These are phyloP conservation scores for Paramecium caudatum DNA, from an alignment of 73 alveolate species.

Conservation along the genomic window DNA sequence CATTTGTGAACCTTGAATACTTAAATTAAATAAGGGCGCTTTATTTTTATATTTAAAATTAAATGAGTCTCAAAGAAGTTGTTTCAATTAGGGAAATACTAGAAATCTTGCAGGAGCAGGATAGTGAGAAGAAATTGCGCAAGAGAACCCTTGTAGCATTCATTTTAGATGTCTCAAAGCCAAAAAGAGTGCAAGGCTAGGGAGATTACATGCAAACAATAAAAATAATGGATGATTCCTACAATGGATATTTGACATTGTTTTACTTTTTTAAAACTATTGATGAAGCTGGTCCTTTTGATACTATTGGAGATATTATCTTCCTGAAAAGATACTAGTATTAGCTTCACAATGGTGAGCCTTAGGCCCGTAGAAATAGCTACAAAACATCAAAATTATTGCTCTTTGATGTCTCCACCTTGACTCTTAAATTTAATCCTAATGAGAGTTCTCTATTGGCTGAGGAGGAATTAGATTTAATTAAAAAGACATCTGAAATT, in stretches of 20 bases:
- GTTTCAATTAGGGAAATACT: not conserved
- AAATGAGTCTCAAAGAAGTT: conserved; percentile 2
- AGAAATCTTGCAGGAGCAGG: not conserved
- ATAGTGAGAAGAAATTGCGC: not conserved
- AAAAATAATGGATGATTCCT: conserved; percentile 7
- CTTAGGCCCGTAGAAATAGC: conserved; percentile 11
- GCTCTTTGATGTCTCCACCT: conserved; percentile 14
- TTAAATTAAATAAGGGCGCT: not conserved
- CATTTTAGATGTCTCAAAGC: not conserved
- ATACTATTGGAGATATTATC: conserved; percentile 42
- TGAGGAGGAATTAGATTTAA: not conserved
- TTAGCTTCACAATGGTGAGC: not conserved
- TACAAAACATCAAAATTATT: conserved; percentile 31
- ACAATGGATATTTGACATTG: conserved; percentile 35
- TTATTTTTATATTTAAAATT: conserved; percentile 25
- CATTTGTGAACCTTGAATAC: not conserved
- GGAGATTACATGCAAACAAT: conserved; percentile 19
- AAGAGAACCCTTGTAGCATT: not conserved
- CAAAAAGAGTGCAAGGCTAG: not conserved
- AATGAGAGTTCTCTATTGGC: not conserved
- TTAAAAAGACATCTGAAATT: not conserved
- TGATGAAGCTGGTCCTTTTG: not conserved
- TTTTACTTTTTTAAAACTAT: not conserved
- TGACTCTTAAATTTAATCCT: conserved; percentile 10
- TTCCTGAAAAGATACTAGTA: conserved; percentile 28